Conservation (phyloP, 2,329 filamentous ascomycete genomes). For the Helotiales sp. region DNA sequence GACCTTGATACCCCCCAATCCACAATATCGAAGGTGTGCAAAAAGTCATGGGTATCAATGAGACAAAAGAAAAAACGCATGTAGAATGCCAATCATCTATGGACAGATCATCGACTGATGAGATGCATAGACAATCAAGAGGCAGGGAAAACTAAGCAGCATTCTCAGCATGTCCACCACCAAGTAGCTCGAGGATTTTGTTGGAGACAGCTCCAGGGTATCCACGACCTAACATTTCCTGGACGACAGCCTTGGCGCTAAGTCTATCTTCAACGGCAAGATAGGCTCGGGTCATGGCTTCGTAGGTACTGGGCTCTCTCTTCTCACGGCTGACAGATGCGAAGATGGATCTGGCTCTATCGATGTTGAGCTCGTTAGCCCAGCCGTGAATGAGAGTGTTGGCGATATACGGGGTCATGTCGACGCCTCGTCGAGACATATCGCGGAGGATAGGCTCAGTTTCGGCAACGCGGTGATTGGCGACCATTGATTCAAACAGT, state of each 20-base stretch:
- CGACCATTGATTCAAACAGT: slow-evolving; percentile 95
- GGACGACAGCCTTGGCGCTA: slow-evolving; percentile 76
- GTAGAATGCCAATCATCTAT: slow-evolving; percentile 28
- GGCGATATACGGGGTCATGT: slow-evolving; percentile 95
- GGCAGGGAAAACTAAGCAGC: slow-evolving; percentile 20
- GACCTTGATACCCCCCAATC: slow-evolving; percentile 36
- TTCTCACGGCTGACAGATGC: slow-evolving; percentile 75
- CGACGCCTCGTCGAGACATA: slow-evolving; percentile 76
- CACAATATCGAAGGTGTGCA: slow-evolving; percentile 34
- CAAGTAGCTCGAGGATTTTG: slow-evolving; percentile 91
- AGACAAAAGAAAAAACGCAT: slow-evolving; percentile 35
- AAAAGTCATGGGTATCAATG: slow-evolving; percentile 42
- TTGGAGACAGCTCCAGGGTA: slow-evolving; percentile 91
- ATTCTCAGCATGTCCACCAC: slow-evolving; percentile 51
- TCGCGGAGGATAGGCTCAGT: slow-evolving; percentile 75
- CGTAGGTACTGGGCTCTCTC: slow-evolving; percentile 96
- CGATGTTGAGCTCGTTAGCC: slow-evolving; percentile 82
- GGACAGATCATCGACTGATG: slow-evolving; percentile 16
- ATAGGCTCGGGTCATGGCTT: slow-evolving; percentile 96
- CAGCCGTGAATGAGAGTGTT: slow-evolving; percentile 98
- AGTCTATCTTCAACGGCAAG: slow-evolving; percentile 81
- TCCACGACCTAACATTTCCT: slow-evolving; percentile 87
- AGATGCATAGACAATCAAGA: slow-evolving; percentile 29
- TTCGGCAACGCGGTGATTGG: slow-evolving; percentile 82
- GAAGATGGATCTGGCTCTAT: slow-evolving; percentile 80